Conservation (phyloP, 2,329 filamentous ascomycete genomes). For the Botrytis aclada region DNA sequence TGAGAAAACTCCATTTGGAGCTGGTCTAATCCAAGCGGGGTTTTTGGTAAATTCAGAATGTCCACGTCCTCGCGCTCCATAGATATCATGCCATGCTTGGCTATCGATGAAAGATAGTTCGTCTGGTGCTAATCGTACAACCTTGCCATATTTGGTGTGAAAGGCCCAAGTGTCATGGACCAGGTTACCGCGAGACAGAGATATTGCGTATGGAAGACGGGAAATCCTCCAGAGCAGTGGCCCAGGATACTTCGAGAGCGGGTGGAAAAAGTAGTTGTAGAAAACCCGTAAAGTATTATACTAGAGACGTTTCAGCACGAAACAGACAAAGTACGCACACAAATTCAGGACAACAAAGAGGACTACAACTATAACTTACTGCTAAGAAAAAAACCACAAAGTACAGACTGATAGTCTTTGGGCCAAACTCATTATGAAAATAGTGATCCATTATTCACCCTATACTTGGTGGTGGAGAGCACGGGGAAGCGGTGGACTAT, state of each 20-base stretch:
- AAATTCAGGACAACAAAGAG: not conserved
- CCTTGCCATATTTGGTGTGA: not conserved
- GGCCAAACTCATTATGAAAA: not conserved
- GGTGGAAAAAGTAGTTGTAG: not conserved
- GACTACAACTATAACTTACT: not conserved
- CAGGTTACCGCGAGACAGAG: not conserved
- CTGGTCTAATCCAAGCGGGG: not conserved
- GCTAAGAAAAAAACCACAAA: not conserved
- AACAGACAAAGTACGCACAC: not conserved
- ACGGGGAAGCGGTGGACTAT: not conserved
- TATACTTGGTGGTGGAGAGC: not conserved
- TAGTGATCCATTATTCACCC: not conserved
- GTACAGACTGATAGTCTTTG: not conserved
- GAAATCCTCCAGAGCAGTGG: not conserved
- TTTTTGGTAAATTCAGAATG: not conserved
- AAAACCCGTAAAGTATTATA: not conserved
- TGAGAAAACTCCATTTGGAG: not conserved
- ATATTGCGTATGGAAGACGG: not conserved
- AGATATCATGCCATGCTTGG: not conserved
- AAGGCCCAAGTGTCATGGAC: not conserved
- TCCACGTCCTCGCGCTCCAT: not conserved
- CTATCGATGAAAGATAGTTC: not conserved
- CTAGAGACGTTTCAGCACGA: not conserved
- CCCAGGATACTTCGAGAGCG: not conserved
- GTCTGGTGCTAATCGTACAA: not conserved